Evolutionary conservation across 352 stramenopile genomes (phyloP), one percentile per base, ranked within the genome.

Genomic region (Elongisporangium senticosum): DNA sequence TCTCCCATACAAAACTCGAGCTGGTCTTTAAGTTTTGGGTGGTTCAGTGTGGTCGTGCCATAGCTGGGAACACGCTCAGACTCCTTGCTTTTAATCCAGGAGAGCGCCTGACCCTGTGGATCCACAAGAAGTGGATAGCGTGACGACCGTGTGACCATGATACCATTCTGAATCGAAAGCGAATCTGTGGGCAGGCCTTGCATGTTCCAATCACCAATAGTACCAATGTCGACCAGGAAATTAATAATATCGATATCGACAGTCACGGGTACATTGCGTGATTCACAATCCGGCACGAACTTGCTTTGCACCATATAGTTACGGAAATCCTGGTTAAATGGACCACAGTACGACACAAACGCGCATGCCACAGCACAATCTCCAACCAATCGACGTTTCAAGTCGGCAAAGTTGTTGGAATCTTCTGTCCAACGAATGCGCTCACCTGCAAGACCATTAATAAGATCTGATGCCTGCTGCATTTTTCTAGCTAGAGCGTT

Each of bases 131-230:
- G 77, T 20, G 97, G 96, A 59, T 98, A 99, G 4, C 96, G 86
- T 28, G 90, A 98, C 39, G 90, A 98, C 24, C 91, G 91, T 20
- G 97, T 99, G 17, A 99, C 96, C 68, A 99, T 95, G 71, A 99
- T 99, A 65, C 96, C 97, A 71, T 99, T 99, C 63, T 99, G 95
- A 68, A 98, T 98, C 21, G 91, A 98, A 11, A 99, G 75, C 6
- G 95, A 90, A 75, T 99, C 96, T 0, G 96, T 98, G 19, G 96
- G 97, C 10, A 99, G 68, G 1, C 96, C 96, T 61, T 99, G 80
- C 71, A 99, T 97, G 73, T 98, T 98, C 96, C 96, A 99, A 67
- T 99, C 96, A 26, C 96, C 96, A 52, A 99, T 97, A 4, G 95
- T 99, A 6, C 92, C 96, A 47, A 98, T 93, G 69, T 99, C 95